A percentile compares a stretch with the other conserved stretches of the same genome.
phyloP scores from a whole-genome alignment of 139 green algal species.

The Yamagishiella unicocca region DNA sequence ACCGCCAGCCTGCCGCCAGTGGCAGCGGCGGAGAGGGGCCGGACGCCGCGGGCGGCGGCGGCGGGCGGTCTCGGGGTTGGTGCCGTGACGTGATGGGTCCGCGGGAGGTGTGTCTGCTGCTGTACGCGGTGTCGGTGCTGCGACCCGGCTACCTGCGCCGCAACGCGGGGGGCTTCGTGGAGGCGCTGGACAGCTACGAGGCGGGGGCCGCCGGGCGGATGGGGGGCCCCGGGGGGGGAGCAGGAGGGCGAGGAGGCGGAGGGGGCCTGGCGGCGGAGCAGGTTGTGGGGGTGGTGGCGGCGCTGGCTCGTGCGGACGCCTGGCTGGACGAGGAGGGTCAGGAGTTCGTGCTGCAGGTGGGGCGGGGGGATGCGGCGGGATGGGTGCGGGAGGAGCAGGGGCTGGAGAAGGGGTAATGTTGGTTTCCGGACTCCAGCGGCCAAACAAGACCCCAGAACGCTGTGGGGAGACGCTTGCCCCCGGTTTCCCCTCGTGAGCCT shows the following conservation, averaged over 20 bases:
- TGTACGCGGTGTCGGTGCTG: constrained; percentile 46
- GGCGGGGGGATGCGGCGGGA: neutral
- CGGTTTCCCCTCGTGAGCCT: no score
- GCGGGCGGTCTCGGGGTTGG: neutral
- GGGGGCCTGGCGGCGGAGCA: constrained; percentile 61
- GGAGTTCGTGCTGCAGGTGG: constrained; percentile 42
- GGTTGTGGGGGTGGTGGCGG: constrained; percentile 52
- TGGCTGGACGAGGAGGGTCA: constrained; percentile 28
- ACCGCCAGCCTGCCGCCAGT: neutral
- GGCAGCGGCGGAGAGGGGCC: neutral
- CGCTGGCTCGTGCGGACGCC: constrained; percentile 53
- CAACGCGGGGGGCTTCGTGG: constrained; percentile 34
- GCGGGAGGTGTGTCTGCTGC: constrained; percentile 31
- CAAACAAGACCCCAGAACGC: no score
- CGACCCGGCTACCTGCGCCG: constrained; percentile 2
- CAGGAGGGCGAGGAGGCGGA: constrained; percentile 34
- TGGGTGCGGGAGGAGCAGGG: neutral
- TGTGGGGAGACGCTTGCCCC: no score
- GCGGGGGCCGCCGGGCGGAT: constrained; percentile 52
- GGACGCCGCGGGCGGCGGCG: neutral
- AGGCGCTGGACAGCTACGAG: constrained; percentile 48
- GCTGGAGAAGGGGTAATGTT: no score
- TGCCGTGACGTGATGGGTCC: neutral
- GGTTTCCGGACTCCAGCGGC: no score
- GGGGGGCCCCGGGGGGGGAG: constrained; percentile 57